phyloP scores from a whole-genome alignment of 352 stramenopile species.

The Pythium phragmiticola region DNA sequence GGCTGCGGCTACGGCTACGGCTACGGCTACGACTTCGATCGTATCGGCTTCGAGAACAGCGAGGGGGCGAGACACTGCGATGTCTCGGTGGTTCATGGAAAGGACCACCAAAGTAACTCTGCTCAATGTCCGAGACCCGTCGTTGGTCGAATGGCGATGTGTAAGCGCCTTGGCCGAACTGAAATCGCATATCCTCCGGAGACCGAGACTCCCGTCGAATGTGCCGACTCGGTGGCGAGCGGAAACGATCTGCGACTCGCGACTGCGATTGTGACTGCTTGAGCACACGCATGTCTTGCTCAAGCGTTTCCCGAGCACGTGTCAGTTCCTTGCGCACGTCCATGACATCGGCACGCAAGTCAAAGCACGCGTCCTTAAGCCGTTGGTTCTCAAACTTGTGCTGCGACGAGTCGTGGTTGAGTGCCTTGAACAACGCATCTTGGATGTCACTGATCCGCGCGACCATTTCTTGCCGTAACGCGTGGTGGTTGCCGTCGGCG shows the following conservation, averaged over 20 bases:
- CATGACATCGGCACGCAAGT: constrained; percentile 36
- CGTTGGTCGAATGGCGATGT: neutral
- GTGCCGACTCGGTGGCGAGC: neutral
- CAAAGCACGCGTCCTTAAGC: constrained; percentile 48
- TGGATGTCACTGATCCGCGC: constrained; percentile 34
- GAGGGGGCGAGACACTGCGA: neutral
- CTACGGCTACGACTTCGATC: constrained; percentile 17
- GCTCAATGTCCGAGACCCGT: constrained; percentile 1
- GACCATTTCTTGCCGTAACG: constrained; percentile 34
- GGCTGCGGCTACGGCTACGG: constrained; percentile 2
- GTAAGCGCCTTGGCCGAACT: neutral
- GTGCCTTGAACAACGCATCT: constrained; percentile 40
- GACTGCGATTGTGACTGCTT: neutral
- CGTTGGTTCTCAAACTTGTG: constrained; percentile 48
- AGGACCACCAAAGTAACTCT: constrained; percentile 4
- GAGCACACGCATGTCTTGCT: constrained; percentile 9
- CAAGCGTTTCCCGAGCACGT: neutral
- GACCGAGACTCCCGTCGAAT: neutral
- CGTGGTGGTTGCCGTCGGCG: constrained; percentile 20
- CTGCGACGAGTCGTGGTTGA: constrained; percentile 39
- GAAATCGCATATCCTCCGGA: neutral
- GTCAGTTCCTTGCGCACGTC: constrained; percentile 27
- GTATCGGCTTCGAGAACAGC: constrained; percentile 7
- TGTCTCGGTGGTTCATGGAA: neutral
- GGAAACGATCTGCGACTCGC: neutral